These are phyloP conservation scores for Ulota crispa DNA, from an alignment of 225 moss, liverwort and hornwort species.

Conservation along the genomic window DNA sequence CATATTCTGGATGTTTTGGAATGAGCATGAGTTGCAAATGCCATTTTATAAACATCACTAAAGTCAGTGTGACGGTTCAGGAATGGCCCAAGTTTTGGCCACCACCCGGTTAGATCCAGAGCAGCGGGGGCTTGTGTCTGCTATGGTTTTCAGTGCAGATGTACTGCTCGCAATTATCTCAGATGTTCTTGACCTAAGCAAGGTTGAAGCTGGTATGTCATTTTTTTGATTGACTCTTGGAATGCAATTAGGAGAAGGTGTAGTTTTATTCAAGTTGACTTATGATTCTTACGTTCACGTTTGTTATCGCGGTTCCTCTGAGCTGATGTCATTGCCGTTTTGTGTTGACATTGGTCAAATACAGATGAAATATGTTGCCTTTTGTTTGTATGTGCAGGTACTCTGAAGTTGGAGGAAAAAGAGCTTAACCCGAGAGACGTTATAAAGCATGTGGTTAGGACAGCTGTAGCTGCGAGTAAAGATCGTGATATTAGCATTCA, in stretches of 20 bases:
- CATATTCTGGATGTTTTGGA: not conserved
- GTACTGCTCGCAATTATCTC: slow-evolving; percentile 64
- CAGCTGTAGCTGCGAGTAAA: slow-evolving; percentile 53
- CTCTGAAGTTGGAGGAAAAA: slow-evolving; percentile 58
- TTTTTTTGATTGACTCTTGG: not conserved
- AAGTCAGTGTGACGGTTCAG: slow-evolving; percentile 26
- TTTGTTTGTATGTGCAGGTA: slow-evolving; percentile 35
- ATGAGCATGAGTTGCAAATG: not conserved
- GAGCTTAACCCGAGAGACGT: slow-evolving; percentile 56
- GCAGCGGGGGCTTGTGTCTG: slow-evolving; percentile 61
- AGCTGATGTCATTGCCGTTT: not conserved
- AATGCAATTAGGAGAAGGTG: not conserved
- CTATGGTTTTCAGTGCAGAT: slow-evolving; percentile 65
- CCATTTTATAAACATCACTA: not conserved
- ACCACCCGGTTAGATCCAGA: slow-evolving; percentile 51
- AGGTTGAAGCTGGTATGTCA: slow-evolving; percentile 54
- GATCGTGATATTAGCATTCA: slow-evolving; percentile 55
- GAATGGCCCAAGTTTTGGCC: slow-evolving; percentile 64
- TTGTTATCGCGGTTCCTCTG: not conserved
- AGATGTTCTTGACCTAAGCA: slow-evolving; percentile 62
- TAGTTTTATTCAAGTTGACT: not conserved
- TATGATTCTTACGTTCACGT: not conserved
- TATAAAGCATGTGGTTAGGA: slow-evolving; percentile 65
- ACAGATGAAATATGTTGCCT: not conserved
- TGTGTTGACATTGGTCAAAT: not conserved